Evolutionary conservation across 306 rosid species (phyloP), one percentile per base, ranked within the genome.

Genomic region (Styphnolobium japonicum): DNA sequence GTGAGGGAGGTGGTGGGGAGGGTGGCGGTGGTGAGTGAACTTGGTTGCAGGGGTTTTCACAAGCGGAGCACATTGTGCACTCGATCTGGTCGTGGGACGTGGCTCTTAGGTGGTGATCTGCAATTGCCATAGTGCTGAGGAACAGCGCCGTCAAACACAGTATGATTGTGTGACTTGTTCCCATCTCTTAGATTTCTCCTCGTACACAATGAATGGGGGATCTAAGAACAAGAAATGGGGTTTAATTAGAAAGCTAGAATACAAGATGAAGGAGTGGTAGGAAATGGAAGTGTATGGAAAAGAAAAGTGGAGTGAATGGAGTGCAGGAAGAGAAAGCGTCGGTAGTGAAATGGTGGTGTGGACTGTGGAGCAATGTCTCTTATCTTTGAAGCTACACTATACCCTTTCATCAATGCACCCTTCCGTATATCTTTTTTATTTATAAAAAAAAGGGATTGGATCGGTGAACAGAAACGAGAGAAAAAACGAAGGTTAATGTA

Each of bases 61-160:
- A 96, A 4, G 90, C 77, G 1, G 96, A 58, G 86, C 99, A 96
- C 98, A 93, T 93, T 80, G 97, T 93, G 87, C 99, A 96, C 73
- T 87, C 86, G 90, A 91, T 90, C 92, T 96, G 98, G 25, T 83
- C 86, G 71, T 88, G 87, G 40, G 91, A 79, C 0, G 82, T 83
- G 25, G 83, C 53, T 67, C 74, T 56, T 3, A 76, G 33, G 1
- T 55, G 55, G 0, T 60, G 82, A 75, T 69, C 82, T 3, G 87
- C 73, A 56, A 51, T 79, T 4, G 83, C 71, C 66, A 62, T 46
- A 63, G 80, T 6, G 1, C 61, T 1, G 2, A 85, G 19, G 18
- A 86, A 51, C 25, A 58, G 2, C 10, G 49, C 14, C n/a, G 51
- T 1, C 10, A 81, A 76, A 65, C 15, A 34, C 31, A 81, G 12